These are phyloP conservation scores for Ogataea polymorpha DNA, from an alignment of 805 yeast species.

Conservation along the genomic window DNA sequence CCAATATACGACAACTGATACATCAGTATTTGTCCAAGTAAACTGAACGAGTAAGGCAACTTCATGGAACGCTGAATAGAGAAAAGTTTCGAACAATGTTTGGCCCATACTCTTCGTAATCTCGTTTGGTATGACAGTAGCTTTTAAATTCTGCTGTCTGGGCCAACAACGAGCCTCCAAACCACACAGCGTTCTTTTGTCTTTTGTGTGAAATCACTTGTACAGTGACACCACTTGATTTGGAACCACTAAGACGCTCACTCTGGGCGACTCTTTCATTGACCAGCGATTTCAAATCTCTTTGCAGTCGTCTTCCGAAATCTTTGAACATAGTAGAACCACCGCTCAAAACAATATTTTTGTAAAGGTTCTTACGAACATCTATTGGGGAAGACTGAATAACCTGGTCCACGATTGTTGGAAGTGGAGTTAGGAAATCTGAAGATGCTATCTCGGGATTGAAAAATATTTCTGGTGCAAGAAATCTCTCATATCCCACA, in stretches of 20 bases:
- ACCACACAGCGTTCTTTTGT: constrained; percentile 99
- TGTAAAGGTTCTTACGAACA: constrained; percentile 94
- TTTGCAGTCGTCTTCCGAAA: constrained; percentile 94
- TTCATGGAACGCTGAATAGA: constrained; percentile 80
- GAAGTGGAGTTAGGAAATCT: constrained; percentile 93
- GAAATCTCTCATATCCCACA: constrained; percentile 94
- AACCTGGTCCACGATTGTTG: constrained; percentile 92
- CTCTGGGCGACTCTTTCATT: constrained; percentile 82
- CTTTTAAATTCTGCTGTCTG: constrained; percentile 96
- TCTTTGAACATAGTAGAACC: constrained; percentile 99
- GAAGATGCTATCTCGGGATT: constrained; percentile 96
- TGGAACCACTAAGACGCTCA: constrained; percentile 71
- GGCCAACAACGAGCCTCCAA: constrained; percentile 95
- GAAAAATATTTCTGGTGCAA: constrained; percentile 99
- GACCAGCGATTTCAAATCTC: constrained; percentile 85
- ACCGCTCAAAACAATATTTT: constrained; percentile 92
- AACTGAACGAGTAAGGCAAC: not conserved
- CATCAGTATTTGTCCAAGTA: not conserved
- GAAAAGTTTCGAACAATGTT: constrained; percentile 96
- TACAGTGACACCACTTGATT: constrained; percentile 92
- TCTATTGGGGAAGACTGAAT: constrained; percentile 96
- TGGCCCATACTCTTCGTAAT: constrained; percentile 97
- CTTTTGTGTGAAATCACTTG: constrained; percentile 96
- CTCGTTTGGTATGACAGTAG: constrained; percentile 95
- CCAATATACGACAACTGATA: not conserved